Percentiles rank a stretch among this genome's conserved stretches.
Evolutionary conservation across 345 rosid species (phyloP).

Genomic region (Syzygium jambos): DNA sequence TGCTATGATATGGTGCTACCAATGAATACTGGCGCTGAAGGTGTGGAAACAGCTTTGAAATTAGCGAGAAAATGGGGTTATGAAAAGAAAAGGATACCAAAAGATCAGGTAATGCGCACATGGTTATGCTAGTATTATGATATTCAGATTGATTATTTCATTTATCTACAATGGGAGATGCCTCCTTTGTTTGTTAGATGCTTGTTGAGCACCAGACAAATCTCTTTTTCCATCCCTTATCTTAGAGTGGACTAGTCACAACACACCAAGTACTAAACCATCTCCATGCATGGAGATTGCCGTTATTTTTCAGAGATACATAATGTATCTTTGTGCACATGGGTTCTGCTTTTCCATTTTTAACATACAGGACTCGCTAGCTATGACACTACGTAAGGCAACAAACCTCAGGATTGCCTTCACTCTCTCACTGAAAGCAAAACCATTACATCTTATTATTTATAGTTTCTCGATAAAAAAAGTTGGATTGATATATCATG

Average conservation of each 20-base stretch:
- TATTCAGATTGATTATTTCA: not conserved
- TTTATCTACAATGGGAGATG: not conserved
- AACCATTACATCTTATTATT: not conserved
- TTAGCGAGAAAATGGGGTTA: constrained; percentile 99
- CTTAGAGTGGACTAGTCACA: not conserved
- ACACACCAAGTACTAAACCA: not conserved
- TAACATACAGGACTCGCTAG: not conserved
- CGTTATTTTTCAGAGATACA: not conserved
- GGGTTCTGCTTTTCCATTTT: not conserved
- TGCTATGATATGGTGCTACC: constrained; percentile 98
- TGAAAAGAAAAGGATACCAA: constrained; percentile 63
- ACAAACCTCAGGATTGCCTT: not conserved
- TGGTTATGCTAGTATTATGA: not conserved
- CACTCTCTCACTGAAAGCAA: not conserved
- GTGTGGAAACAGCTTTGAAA: constrained; percentile 92
- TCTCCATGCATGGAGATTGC: not conserved
- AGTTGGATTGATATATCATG: not conserved
- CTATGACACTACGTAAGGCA: not conserved
- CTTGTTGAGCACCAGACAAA: not conserved
- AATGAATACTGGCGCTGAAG: constrained; percentile 98
- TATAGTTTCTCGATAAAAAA: not conserved
- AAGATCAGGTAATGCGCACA: constrained; percentile 45
- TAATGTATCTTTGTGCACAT: not conserved
- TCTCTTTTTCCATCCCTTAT: not conserved
- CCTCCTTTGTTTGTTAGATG: not conserved